Evolutionary conservation across 345 rosid genomes (phyloP).

Genomic region (Clausena lansium): DNA sequence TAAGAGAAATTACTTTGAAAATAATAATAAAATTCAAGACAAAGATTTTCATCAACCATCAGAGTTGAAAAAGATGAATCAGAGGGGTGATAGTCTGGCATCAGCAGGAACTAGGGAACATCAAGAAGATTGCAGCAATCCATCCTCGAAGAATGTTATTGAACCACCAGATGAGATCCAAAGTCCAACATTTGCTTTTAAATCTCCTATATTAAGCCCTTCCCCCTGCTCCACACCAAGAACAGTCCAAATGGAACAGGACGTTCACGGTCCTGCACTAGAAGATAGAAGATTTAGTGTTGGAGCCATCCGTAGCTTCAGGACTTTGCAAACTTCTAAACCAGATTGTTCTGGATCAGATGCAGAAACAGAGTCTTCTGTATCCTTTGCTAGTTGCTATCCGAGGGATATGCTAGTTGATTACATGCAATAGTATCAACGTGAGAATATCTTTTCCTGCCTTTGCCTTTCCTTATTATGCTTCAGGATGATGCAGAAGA

Average conservation of each 20-base stretch:
- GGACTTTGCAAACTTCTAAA: constrained; percentile 40
- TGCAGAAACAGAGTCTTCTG: constrained; percentile 39
- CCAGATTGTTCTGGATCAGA: constrained; percentile 32
- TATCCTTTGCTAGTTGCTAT: constrained; percentile 38
- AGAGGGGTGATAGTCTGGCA: constrained; percentile 25
- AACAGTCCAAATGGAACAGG: constrained; percentile 35
- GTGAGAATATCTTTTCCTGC: constrained; percentile 16
- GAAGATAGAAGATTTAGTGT: constrained; percentile 31
- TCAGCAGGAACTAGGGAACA: constrained; percentile 34
- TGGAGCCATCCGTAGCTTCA: constrained; percentile 36
- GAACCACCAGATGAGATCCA: constrained; percentile 40
- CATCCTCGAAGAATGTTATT: constrained; percentile 28
- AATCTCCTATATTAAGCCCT: constrained; percentile 42
- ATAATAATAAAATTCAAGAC: constrained; percentile 28
- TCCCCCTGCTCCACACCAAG: constrained; percentile 44
- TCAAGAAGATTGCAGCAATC: constrained; percentile 28
- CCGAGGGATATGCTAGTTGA: neutral
- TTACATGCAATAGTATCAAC: constrained; percentile 5
- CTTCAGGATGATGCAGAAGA: constrained; percentile 52
- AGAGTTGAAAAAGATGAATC: constrained; percentile 30
- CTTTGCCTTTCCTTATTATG: constrained; percentile 45
- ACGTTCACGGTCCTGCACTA: constrained; percentile 34
- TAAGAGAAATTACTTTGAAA: constrained; percentile 20
- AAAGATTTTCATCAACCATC: constrained; percentile 34
- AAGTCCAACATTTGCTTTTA: constrained; percentile 66